A percentile compares a stretch with the other conserved stretches of the same genome.
phyloP scores from a whole-genome alignment of 2,329 filamentous ascomycete species.

The Claviceps purpurea region DNA sequence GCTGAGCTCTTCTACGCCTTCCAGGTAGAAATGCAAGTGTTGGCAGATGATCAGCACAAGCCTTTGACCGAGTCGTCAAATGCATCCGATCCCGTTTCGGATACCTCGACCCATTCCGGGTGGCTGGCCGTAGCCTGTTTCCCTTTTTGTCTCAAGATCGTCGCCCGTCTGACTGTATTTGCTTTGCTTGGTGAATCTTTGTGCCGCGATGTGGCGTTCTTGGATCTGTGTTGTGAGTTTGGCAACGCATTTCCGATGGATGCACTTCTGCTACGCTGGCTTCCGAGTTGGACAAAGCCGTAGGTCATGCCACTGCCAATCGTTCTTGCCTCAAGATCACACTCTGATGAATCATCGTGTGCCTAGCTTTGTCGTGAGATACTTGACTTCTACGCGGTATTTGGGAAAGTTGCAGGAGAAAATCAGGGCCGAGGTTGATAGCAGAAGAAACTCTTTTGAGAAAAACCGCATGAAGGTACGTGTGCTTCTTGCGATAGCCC shows the following conservation, averaged over 20 bases:
- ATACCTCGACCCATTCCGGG: too few species aligned
- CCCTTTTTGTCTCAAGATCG: conserved; percentile 6
- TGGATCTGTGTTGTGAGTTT: conserved; percentile 6
- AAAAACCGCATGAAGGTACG: too few species aligned
- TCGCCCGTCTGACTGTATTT: conserved; percentile 8
- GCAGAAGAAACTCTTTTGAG: too few species aligned
- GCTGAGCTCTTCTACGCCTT: conserved; percentile 7
- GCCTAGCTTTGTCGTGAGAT: conserved; percentile 3
- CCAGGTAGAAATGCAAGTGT: conserved; percentile 1
- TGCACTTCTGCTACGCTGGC: conserved; percentile 7
- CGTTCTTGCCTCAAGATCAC: neutral
- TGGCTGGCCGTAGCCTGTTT: conserved; percentile 7
- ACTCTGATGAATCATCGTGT: neutral
- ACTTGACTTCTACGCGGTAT: conserved; percentile 3
- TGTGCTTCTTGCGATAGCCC: too few species aligned
- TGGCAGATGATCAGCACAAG: neutral
- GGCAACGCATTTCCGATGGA: conserved; percentile 6
- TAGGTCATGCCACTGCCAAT: too few species aligned
- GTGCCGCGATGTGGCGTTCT: conserved; percentile 5
- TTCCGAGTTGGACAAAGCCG: conserved; percentile 4
- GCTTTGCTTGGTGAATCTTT: conserved; percentile 7
- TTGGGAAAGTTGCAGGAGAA: too few species aligned
- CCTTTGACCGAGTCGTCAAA: too few species aligned
- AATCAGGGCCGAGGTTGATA: too few species aligned
- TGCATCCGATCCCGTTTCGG: too few species aligned